Conservation (phyloP, 2,329 filamentous ascomycete species). For the Xylariaceae sp. region DNA sequence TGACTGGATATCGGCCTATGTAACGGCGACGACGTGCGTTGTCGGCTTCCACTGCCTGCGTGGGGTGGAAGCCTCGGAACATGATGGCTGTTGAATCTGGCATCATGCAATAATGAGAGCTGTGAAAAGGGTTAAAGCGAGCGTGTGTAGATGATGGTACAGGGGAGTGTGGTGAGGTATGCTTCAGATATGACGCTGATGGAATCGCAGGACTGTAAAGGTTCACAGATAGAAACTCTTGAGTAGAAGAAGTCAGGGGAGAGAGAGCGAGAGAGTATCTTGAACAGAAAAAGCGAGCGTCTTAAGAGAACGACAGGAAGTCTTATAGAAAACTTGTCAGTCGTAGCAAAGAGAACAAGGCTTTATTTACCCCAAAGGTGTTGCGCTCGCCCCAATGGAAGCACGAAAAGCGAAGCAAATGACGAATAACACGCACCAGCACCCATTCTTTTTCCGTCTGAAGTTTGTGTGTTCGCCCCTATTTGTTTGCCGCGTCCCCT, state of each 20-base stretch:
- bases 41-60: background rate
- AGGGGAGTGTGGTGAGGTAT: background rate
- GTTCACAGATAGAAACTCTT: background rate
- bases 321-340: no score
- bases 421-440: no score
- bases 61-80: constrained; percentile 1
- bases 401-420: no score
- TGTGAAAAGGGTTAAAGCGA: background rate
- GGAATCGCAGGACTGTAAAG: no score
- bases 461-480: no score
- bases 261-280: background rate
- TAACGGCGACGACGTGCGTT: background rate
- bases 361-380: no score
- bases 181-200: background rate
- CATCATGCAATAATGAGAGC: background rate
- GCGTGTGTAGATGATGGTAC: background rate
- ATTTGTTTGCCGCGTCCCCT: no score
- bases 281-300: no score
- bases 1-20: background rate
- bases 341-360: no score
- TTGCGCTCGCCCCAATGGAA: no score
- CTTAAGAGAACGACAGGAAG: no score
- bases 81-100: background rate
- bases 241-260: background rate
- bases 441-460: no score